These are phyloP conservation scores for Diversispora epigaea DNA, from an alignment of 192 early-diverging fungal genomes.

Conservation along the genomic window DNA sequence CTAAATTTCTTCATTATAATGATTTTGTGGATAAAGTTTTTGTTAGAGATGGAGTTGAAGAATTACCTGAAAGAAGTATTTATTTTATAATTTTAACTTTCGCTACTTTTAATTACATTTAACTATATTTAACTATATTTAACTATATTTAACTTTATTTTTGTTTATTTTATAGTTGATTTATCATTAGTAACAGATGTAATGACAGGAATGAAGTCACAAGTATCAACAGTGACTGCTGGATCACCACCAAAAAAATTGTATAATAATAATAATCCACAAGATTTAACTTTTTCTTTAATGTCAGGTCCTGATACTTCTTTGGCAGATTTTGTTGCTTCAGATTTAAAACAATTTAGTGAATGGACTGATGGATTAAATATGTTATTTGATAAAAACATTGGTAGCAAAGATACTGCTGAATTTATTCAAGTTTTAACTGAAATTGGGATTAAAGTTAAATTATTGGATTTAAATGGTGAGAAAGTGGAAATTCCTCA, in stretches of 20 bases:
- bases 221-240: not conserved
- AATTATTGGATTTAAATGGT: constrained; percentile 64
- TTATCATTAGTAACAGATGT: constrained; percentile 35
- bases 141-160: not conserved
- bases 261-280: not conserved
- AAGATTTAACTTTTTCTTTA: constrained; percentile 44
- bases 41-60: constrained; percentile 39
- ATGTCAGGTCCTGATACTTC: constrained; percentile 38
- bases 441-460: constrained; percentile 67
- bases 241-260: constrained; percentile 3
- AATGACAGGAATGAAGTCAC: constrained; percentile 20
- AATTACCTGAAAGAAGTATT: constrained; percentile 56
- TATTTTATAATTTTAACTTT: no score
- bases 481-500: constrained; percentile 58
- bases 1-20: constrained; percentile 62
- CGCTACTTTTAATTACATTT: constrained; percentile 28
- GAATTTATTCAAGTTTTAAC: constrained; percentile 63
- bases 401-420: constrained; percentile 64
- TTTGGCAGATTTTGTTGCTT: constrained; percentile 60
- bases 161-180: constrained; percentile 38
- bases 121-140: no score
- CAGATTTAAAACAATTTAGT: constrained; percentile 44
- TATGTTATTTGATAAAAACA: constrained; percentile 65
- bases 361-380: constrained; percentile 80
- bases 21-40: constrained; percentile 56